A percentile compares a stretch with the other conserved stretches of the same genome.
Evolutionary conservation across 1,139 yeast genomes (phyloP).

Genomic region (Geotrichum restrictum): DNA sequence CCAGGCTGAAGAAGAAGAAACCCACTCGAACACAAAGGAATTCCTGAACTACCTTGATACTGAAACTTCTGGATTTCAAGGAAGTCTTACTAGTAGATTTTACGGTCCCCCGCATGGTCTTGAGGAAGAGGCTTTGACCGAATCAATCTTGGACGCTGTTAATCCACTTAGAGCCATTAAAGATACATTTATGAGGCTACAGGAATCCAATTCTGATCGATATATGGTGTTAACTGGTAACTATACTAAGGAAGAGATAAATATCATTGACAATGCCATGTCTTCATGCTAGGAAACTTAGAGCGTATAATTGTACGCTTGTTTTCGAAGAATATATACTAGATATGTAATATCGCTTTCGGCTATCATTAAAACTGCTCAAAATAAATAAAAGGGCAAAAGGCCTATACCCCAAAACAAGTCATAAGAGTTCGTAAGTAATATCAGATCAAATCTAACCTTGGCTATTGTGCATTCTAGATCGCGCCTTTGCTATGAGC

Average conservation of each 20-base stretch:
- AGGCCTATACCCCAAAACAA: background rate
- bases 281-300: slow-evolving; percentile 1
- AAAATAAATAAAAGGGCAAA: slow-evolving; percentile 3
- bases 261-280: slow-evolving; percentile 27
- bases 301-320: too few relatives aligned
- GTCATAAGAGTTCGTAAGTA: background rate
- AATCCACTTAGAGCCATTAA: slow-evolving; percentile 58
- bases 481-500: slow-evolving; percentile 82
- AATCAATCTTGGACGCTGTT: slow-evolving; percentile 70
- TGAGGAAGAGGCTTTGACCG: slow-evolving; percentile 76
- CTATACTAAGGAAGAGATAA: slow-evolving; percentile 38
- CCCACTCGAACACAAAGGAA: slow-evolving; percentile 28
- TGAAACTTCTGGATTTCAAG: slow-evolving; percentile 9
- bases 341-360: background rate
- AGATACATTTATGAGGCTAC: slow-evolving; percentile 42
- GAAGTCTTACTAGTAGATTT: background rate
- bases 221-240: slow-evolving; percentile 33
- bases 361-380: background rate
- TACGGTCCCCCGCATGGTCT: slow-evolving; percentile 45
- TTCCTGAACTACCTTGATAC: slow-evolving; percentile 34
- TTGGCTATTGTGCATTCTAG: slow-evolving; percentile 39
- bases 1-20: slow-evolving; percentile 14
- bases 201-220: slow-evolving; percentile 31
- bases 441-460: background rate
- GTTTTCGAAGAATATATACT: background rate